Conservation (phyloP, 495 filamentous ascomycete genomes). For the Hyaloscypha finlandica region DNA sequence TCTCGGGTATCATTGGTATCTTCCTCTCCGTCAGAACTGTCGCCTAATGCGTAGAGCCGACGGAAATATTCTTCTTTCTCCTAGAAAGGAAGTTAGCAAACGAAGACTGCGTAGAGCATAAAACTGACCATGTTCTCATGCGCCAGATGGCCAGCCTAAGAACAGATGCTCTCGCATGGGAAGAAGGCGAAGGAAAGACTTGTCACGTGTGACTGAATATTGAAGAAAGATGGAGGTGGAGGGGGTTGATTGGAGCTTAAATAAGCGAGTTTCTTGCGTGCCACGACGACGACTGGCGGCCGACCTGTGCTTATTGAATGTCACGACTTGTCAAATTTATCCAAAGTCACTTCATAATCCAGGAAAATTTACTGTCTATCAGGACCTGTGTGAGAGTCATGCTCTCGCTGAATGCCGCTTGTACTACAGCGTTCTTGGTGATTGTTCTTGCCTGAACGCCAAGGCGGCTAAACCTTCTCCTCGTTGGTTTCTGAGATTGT, state of each 20-base stretch:
- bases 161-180: neutral
- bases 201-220: neutral
- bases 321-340: too few relatives aligned
- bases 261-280: neutral
- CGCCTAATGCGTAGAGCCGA: slow-evolving; percentile 48
- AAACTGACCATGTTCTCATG: neutral
- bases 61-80: slow-evolving; percentile 43
- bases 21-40: slow-evolving; percentile 41
- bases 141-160: neutral
- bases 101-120: neutral
- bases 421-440: too few relatives aligned
- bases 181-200: neutral
- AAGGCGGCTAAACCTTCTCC: too few relatives aligned
- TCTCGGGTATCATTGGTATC: slow-evolving; percentile 25
- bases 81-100: slow-evolving; percentile 9
- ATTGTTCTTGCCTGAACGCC: too few relatives aligned
- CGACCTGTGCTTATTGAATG: too few relatives aligned
- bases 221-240: neutral
- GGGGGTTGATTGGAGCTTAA: neutral
- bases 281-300: too few relatives aligned
- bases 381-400: too few relatives aligned
- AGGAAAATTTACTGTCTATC: too few relatives aligned
- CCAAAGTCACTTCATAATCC: too few relatives aligned
- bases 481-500: too few relatives aligned
- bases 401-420: too few relatives aligned